Evolutionary conservation across 2,329 filamentous ascomycete genomes (phyloP).

Genomic region (Aspergillus fijiensis): DNA sequence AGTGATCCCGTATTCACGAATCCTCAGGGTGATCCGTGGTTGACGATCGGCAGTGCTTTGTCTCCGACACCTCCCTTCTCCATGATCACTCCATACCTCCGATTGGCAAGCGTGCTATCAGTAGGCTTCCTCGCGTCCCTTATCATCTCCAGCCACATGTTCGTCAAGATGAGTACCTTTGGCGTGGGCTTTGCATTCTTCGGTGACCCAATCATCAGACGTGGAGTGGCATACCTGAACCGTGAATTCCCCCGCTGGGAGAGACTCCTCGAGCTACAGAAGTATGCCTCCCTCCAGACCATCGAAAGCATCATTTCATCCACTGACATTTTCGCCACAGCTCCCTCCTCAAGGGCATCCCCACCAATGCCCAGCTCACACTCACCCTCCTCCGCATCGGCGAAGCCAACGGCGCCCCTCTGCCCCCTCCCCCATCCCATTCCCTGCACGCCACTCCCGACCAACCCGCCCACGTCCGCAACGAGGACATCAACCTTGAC

Average conservation of each 20-base stretch:
- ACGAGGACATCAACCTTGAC: slow-evolving; percentile 58
- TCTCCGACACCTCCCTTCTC: slow-evolving; percentile 66
- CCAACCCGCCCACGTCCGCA: slow-evolving; percentile 52
- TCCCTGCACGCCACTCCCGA: slow-evolving; percentile 48
- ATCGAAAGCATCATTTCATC: not conserved
- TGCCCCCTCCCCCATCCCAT: slow-evolving; percentile 60
- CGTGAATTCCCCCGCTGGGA: slow-evolving; percentile 67
- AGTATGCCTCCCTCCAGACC: slow-evolving; percentile 35
- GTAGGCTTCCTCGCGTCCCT: slow-evolving; percentile 55
- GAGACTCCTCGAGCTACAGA: slow-evolving; percentile 70
- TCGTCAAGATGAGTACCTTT: slow-evolving; percentile 66
- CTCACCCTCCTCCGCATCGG: slow-evolving; percentile 78
- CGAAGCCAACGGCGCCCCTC: slow-evolving; percentile 74
- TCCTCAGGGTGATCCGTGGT: not conserved
- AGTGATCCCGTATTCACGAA: slow-evolving; percentile 18
- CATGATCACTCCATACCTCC: slow-evolving; percentile 52
- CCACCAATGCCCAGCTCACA: slow-evolving; percentile 81
- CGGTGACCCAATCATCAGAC: slow-evolving; percentile 69
- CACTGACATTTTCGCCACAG: slow-evolving; percentile 30
- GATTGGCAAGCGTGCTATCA: slow-evolving; percentile 54
- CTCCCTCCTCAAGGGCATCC: slow-evolving; percentile 75
- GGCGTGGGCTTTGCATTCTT: slow-evolving; percentile 75
- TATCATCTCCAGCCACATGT: slow-evolving; percentile 58
- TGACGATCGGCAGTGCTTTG: slow-evolving; percentile 48
- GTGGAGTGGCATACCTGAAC: slow-evolving; percentile 53